Evolutionary conservation across 2,329 filamentous ascomycete genomes (phyloP).

Genomic region (Aspergillus fumigatus): DNA sequence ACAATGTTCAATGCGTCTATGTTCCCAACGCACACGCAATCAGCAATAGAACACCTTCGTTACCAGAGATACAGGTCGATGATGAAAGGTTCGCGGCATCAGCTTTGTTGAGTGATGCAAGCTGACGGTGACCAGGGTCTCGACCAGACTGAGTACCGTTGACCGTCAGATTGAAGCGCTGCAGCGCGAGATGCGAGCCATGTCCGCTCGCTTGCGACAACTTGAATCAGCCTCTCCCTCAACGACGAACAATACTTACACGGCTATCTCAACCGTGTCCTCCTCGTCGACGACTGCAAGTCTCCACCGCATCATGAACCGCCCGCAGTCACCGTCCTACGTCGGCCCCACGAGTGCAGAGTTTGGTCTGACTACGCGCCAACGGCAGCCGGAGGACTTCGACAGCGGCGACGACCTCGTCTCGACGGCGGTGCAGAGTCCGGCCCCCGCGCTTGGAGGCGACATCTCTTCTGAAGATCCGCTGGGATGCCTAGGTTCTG

Average conservation of each 20-base stretch:
- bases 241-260: slow-evolving; percentile 1
- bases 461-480: slow-evolving; percentile 56
- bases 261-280: slow-evolving; percentile 7
- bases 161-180: slow-evolving; percentile 25
- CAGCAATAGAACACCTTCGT: background rate
- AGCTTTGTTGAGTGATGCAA: background rate
- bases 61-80: slow-evolving; percentile 7
- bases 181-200: slow-evolving; percentile 26
- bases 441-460: slow-evolving; percentile 19
- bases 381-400: slow-evolving; percentile 9
- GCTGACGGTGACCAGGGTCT: slow-evolving; percentile 10
- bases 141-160: slow-evolving; percentile 18
- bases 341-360: slow-evolving; percentile 35
- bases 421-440: slow-evolving; percentile 17
- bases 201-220: slow-evolving; percentile 25
- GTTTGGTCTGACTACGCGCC: slow-evolving; percentile 25
- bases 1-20: slow-evolving; percentile 63
- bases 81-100: slow-evolving; percentile 18
- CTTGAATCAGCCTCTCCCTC: slow-evolving; percentile 20
- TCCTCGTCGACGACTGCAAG: slow-evolving; percentile 11
- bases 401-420: slow-evolving; percentile 16
- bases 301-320: slow-evolving; percentile 27
- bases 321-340: slow-evolving; percentile 30
- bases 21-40: slow-evolving; percentile 54
- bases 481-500: slow-evolving; percentile 66